Conservation (phyloP, 192 early-diverging fungal genomes). For the Coemansia sp. region DNA sequence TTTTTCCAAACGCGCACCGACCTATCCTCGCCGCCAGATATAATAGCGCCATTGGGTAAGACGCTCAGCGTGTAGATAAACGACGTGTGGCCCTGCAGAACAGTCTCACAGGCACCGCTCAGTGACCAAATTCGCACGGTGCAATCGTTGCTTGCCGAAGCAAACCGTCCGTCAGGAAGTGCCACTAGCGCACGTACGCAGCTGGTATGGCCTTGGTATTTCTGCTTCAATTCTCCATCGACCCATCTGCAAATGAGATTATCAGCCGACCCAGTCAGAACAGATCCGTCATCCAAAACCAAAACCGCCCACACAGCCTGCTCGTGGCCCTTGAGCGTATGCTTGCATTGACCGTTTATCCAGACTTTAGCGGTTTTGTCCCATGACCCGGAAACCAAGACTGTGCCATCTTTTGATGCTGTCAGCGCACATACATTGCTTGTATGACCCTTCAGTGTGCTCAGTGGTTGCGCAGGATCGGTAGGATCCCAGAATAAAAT, state of each 20-base stretch:
- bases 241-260: constrained; percentile 87
- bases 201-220: constrained; percentile 83
- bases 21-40: constrained; percentile 94
- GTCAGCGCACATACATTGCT: constrained; percentile 77
- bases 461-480: constrained; percentile 59
- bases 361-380: constrained; percentile 92
- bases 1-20: constrained; percentile 83
- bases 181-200: constrained; percentile 80
- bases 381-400: constrained; percentile 96
- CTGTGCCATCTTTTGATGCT: constrained; percentile 7
- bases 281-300: constrained; percentile 63
- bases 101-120: constrained; percentile 68
- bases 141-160: neutral
- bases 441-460: constrained; percentile 75
- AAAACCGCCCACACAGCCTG: constrained; percentile 92
- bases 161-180: constrained; percentile 55
- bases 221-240: constrained; percentile 62
- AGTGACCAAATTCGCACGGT: constrained; percentile 81
- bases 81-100: constrained; percentile 83
- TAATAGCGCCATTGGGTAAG: constrained; percentile 74
- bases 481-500: constrained; percentile 79
- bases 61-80: constrained; percentile 84
- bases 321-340: constrained; percentile 74
- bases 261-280: constrained; percentile 91
- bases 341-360: constrained; percentile 71